Percentiles rank a stretch among this genome's conserved stretches.
Evolutionary conservation across 805 yeast species (phyloP).

Genomic region (Sugiyamaella americana): DNA sequence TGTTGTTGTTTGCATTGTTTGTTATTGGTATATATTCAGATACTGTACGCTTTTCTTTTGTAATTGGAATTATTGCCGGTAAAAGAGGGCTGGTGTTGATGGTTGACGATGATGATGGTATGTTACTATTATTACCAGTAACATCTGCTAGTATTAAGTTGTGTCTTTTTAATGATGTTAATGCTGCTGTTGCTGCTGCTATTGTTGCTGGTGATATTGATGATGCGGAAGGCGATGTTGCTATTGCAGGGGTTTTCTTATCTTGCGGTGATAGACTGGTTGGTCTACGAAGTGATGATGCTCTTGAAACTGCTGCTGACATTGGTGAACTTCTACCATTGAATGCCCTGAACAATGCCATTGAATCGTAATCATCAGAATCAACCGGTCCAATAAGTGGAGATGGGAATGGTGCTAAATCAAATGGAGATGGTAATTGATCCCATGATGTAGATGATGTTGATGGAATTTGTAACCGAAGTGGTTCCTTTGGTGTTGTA

Average conservation of each 20-base stretch:
- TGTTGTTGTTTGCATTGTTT: slow-evolving; percentile 1
- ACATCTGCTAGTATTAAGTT: too few species aligned
- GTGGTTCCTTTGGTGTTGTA: not conserved
- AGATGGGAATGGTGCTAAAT: slow-evolving; percentile 16
- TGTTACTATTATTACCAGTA: not conserved
- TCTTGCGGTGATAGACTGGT: not conserved
- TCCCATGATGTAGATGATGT: not conserved
- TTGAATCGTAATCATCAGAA: slow-evolving; percentile 4
- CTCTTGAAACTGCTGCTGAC: slow-evolving; percentile 15
- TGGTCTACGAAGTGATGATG: slow-evolving; percentile 13
- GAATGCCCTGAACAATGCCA: slow-evolving; percentile 7
- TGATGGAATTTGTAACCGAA: not conserved
- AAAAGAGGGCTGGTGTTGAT: too few species aligned
- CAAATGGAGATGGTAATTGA: slow-evolving; percentile 1
- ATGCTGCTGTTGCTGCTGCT: not conserved
- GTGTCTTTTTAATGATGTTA: not conserved
- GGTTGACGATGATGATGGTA: not conserved
- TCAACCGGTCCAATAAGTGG: slow-evolving; percentile 8
- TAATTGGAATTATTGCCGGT: too few species aligned
- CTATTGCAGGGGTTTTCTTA: not conserved
- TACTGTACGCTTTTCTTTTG: slow-evolving; percentile 6
- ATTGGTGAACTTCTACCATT: slow-evolving; percentile 16
- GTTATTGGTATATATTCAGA: slow-evolving; percentile 14
- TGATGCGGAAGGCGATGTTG: not conserved
- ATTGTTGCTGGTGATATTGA: not conserved